Evolutionary conservation across 2,329 filamentous ascomycete species (phyloP).

Genomic region (Sphaerostilbella broomeana): DNA sequence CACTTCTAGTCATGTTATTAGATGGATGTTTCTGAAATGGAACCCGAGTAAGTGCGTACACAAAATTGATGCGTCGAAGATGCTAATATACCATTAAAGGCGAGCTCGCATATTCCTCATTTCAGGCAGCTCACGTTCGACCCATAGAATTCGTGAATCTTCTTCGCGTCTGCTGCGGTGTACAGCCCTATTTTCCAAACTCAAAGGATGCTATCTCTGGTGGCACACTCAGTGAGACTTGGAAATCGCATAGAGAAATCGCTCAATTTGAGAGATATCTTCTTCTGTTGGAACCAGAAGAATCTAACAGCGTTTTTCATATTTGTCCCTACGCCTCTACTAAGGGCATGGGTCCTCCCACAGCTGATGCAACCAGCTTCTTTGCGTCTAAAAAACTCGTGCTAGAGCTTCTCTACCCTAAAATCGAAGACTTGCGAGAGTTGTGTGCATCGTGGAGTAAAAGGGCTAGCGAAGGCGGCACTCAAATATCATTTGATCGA

Average conservation of each 20-base stretch:
- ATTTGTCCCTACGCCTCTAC: conserved; percentile 8
- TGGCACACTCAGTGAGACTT: conserved; percentile 42
- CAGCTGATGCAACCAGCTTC: conserved; percentile 27
- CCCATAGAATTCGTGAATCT: conserved; percentile 62
- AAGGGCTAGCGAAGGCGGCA: conserved; percentile 37
- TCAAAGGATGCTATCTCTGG: conserved; percentile 35
- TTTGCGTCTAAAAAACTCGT: conserved; percentile 44
- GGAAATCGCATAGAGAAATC: conserved; percentile 38
- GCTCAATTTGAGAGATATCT: conserved; percentile 47
- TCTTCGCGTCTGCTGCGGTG: conserved; percentile 62
- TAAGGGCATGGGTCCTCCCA: conserved; percentile 13
- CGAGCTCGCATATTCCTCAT: conserved; percentile 61
- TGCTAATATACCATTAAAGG: conserved; percentile 32
- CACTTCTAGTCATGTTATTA: conserved; percentile 64
- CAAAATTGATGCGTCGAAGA: background rate
- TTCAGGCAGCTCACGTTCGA: conserved; percentile 56
- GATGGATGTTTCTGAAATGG: conserved; percentile 81
- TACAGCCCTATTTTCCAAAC: conserved; percentile 26
- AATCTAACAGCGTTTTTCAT: background rate
- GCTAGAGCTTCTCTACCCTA: conserved; percentile 48
- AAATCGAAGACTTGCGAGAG: conserved; percentile 42
- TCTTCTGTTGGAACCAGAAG: conserved; percentile 40
- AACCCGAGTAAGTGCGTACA: conserved; percentile 56
- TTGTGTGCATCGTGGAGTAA: conserved; percentile 43
- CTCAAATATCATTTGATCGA: conserved; percentile 45